Conservation (phyloP, 2,329 filamentous ascomycete species). For the Apiospora arundinis region DNA sequence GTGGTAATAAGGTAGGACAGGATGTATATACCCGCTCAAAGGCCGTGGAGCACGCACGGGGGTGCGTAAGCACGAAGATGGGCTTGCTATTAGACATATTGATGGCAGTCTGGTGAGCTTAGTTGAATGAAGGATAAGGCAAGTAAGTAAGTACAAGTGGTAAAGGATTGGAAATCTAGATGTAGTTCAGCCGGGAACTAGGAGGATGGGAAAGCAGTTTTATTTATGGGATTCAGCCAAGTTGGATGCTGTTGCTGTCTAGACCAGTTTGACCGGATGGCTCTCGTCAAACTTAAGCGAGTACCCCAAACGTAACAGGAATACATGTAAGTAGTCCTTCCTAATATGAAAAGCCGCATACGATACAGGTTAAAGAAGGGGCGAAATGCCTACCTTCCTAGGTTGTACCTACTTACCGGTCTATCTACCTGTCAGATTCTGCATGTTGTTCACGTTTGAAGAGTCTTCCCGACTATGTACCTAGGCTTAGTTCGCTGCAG, state of each 20-base stretch:
- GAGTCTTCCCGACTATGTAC: slow-evolving; percentile 17
- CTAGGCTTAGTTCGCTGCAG: slow-evolving; percentile 8
- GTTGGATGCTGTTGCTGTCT: slow-evolving; percentile 4
- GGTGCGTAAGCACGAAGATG: slow-evolving; percentile 93
- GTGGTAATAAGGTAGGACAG: slow-evolving; percentile 9
- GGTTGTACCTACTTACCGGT: not conserved
- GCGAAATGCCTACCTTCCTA: not conserved
- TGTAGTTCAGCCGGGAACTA: not conserved
- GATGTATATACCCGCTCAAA: slow-evolving; percentile 79
- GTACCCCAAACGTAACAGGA: slow-evolving; percentile 5
- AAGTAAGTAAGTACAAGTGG: not conserved
- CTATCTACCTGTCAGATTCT: slow-evolving; percentile 3
- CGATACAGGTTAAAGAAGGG: not conserved
- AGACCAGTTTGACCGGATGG: not conserved
- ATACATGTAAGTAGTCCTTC: slow-evolving; percentile 9
- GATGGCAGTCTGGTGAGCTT: slow-evolving; percentile 19
- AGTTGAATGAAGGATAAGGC: not conserved
- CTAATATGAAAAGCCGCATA: slow-evolving; percentile 18
- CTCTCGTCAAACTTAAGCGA: slow-evolving; percentile 11
- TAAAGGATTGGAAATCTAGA: not conserved
- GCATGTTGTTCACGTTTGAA: slow-evolving; percentile 4
- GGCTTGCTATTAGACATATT: slow-evolving; percentile 75
- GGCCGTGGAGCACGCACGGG: slow-evolving; percentile 92
- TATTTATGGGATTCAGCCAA: slow-evolving; percentile 12
- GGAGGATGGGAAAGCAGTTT: slow-evolving; percentile 5